A percentile compares a stretch with the other conserved stretches of the same genome.
Evolutionary conservation across 352 stramenopile species (phyloP).

Genomic region (Pythium myriotylum): DNA sequence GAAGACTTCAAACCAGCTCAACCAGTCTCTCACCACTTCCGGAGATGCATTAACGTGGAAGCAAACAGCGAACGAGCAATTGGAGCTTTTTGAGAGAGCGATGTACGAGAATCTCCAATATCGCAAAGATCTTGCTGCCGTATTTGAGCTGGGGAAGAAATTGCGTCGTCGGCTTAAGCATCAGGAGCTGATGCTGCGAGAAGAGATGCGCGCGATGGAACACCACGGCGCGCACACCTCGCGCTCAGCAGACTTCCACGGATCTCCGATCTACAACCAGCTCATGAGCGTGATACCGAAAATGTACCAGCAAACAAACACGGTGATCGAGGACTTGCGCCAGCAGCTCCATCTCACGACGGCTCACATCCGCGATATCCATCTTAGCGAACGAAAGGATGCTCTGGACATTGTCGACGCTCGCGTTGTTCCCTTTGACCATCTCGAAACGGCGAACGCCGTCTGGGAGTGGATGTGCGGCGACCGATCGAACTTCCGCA

Average conservation of each 20-base stretch:
- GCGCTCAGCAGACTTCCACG: neutral
- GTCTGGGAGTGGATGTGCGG: conserved; percentile 1
- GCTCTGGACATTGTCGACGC: conserved; percentile 7
- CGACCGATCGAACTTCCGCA: neutral
- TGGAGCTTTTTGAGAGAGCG: neutral
- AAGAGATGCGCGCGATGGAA: neutral
- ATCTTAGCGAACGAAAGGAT: conserved; percentile 8
- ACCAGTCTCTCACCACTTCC: neutral
- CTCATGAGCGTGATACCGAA: neutral
- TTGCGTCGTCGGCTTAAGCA: conserved; percentile 2
- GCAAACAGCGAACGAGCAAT: neutral
- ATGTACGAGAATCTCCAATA: neutral
- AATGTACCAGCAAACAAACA: neutral
- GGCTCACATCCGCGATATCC: neutral
- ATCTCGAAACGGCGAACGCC: conserved; percentile 3
- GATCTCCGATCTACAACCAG: neutral
- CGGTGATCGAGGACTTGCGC: neutral
- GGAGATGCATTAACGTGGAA: neutral
- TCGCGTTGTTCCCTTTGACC: conserved; percentile 11
- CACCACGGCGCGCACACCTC: neutral
- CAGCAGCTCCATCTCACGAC: neutral
- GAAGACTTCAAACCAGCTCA: neutral
- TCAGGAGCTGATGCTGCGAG: neutral
- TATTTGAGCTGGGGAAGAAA: neutral
- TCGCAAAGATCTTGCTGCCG: neutral